Percentiles rank a stretch among this genome's conserved stretches.
These are phyloP conservation scores for Marchantia paleacea DNA, from an alignment of 225 moss, liverwort and hornwort genomes.

Conservation along the genomic window DNA sequence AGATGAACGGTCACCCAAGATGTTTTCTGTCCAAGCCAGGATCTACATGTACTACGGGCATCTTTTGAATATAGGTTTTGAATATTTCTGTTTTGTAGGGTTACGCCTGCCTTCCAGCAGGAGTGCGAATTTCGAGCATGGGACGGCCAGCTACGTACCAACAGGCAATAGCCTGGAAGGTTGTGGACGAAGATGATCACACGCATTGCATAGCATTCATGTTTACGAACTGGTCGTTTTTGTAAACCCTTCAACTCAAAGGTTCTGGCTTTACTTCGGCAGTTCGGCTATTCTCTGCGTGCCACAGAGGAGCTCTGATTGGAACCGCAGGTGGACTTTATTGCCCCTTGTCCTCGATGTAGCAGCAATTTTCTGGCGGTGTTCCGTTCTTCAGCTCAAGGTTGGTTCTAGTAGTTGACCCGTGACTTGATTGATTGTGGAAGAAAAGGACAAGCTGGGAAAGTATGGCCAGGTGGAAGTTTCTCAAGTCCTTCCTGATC, in stretches of 20 bases:
- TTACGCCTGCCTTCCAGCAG: constrained; percentile 81
- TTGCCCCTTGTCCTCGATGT: neutral
- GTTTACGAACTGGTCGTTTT: constrained; percentile 82
- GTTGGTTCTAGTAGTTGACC: constrained; percentile 20
- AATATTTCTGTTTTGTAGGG: constrained; percentile 49
- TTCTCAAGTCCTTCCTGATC: neutral
- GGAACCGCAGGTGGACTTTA: neutral
- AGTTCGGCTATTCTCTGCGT: neutral
- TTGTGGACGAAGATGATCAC: constrained; percentile 70
- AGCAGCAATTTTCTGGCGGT: neutral
- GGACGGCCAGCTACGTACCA: constrained; percentile 72
- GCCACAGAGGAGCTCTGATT: neutral
- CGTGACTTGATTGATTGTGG: neutral
- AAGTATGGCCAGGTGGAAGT: neutral
- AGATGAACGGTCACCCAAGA: no score
- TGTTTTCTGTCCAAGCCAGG: neutral
- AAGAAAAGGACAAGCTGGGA: neutral
- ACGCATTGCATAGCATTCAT: constrained; percentile 90
- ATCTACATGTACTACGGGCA: neutral
- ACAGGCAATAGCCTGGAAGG: constrained; percentile 90
- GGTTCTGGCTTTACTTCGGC: neutral
- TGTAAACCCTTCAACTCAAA: constrained; percentile 26
- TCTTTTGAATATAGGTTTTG: neutral
- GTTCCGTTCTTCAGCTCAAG: neutral
- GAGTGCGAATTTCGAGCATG: constrained; percentile 78